Evolutionary conservation across 148 eudicot genomes (phyloP).

Genomic region (Persicaria maculosa): DNA sequence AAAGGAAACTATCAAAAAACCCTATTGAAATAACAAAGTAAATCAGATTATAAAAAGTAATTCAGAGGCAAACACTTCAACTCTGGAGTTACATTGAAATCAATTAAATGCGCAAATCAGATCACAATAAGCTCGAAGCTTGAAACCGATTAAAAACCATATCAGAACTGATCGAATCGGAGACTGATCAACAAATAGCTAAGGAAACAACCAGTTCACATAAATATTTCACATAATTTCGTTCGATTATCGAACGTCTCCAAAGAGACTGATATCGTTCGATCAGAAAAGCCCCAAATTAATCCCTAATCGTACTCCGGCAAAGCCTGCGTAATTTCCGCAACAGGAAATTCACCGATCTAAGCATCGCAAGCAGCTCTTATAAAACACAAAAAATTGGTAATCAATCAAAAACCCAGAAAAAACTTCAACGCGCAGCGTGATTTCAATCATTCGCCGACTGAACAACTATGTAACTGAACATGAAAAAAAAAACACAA

Average conservation of each 20-base stretch:
- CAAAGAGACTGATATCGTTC: neutral
- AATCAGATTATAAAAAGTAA: neutral
- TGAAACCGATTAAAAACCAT: neutral
- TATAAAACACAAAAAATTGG: neutral
- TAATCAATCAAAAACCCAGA: neutral
- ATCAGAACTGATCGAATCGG: neutral
- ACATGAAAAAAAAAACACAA: neutral
- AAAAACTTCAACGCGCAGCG: neutral
- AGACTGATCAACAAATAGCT: neutral
- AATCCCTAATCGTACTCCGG: constrained; percentile 2
- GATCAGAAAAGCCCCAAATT: neutral
- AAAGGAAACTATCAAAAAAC: neutral
- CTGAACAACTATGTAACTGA: neutral
- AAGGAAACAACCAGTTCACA: neutral
- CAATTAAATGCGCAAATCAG: neutral
- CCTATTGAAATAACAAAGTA: neutral
- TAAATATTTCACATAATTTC: neutral
- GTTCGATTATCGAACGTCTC: neutral
- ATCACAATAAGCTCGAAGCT: neutral
- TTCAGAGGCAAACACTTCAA: neutral
- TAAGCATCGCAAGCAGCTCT: neutral
- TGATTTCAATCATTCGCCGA: neutral
- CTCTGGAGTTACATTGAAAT: neutral
- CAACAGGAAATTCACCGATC: neutral
- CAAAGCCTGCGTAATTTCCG: neutral